Evolutionary conservation across 768 basidiomycete species (phyloP).

Genomic region (Dacryopinax spathularia): DNA sequence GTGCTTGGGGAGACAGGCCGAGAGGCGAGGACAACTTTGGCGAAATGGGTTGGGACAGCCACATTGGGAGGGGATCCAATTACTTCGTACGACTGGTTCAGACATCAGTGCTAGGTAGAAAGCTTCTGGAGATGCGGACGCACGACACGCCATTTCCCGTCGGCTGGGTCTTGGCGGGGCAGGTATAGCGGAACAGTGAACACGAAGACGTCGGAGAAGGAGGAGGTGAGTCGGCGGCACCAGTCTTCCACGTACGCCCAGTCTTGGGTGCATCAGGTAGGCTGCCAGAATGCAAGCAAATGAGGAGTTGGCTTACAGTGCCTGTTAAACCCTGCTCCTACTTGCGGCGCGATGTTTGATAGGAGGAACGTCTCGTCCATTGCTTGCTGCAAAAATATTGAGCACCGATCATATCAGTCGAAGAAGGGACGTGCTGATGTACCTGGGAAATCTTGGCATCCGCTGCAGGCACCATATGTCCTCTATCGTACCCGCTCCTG

Average conservation of each 20-base stretch:
- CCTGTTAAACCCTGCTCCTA: constrained; percentile 92
- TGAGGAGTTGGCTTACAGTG: constrained; percentile 49
- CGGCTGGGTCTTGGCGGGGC: constrained; percentile 54
- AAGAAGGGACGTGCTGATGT: constrained; percentile 6
- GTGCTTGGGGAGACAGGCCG: constrained; percentile 59
- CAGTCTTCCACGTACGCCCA: constrained; percentile 97
- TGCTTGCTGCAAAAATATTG: constrained; percentile 41
- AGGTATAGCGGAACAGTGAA: constrained; percentile 97
- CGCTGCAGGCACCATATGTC: constrained; percentile 97
- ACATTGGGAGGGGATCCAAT: constrained; percentile 85
- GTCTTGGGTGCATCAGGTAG: constrained; percentile 35
- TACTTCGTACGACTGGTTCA: constrained; percentile 69
- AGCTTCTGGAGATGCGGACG: constrained; percentile 23
- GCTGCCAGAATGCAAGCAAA: not conserved
- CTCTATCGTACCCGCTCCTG: constrained; percentile 84
- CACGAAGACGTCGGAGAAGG: constrained; percentile 87
- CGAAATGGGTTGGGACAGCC: constrained; percentile 93
- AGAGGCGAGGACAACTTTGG: constrained; percentile 79
- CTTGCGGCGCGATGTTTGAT: constrained; percentile 95
- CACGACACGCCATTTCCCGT: constrained; percentile 93
- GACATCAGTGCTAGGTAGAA: not conserved
- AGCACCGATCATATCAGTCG: not conserved
- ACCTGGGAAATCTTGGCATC: constrained; percentile 86
- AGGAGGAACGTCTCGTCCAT: constrained; percentile 95
- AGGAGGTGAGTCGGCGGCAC: constrained; percentile 77